These are phyloP conservation scores for Cairneyella variabilis DNA, from an alignment of 495 filamentous ascomycete genomes.

Conservation along the genomic window DNA sequence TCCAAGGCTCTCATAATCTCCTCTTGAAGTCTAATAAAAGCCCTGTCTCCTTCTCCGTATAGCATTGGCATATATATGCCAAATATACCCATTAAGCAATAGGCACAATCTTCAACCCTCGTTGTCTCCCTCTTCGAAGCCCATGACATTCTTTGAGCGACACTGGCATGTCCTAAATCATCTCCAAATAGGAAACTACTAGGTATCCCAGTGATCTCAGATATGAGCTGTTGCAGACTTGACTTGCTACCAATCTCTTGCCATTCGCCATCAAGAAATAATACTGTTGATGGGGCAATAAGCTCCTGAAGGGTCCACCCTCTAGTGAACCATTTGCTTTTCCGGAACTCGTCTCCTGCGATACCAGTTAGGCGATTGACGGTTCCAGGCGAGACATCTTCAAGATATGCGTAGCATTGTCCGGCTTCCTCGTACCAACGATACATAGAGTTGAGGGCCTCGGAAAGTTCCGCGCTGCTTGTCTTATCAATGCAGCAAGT, in stretches of 20 bases:
- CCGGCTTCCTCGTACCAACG: conserved; percentile 26
- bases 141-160: too few species aligned
- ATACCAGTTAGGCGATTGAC: neutral
- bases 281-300: conserved; percentile 27
- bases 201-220: conserved; percentile 12
- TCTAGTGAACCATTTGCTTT: too few species aligned
- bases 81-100: conserved; percentile 28
- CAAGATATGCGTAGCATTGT: conserved; percentile 8
- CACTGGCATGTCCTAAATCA: conserved; percentile 7
- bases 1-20: conserved; percentile 24
- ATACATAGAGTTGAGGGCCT: conserved; percentile 24
- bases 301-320: too few species aligned
- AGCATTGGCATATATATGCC: conserved; percentile 29
- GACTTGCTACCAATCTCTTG: neutral
- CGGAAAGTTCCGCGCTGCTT: conserved; percentile 4
- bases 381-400: neutral
- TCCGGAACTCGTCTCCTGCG: neutral
- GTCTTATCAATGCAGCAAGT: conserved; percentile 46
- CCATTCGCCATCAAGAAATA: conserved; percentile 21
- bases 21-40: too few species aligned
- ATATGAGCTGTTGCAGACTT: neutral
- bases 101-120: conserved; percentile 28
- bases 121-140: conserved; percentile 23
- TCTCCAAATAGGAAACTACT: conserved; percentile 4
- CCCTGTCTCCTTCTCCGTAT: conserved; percentile 27